Conservation (phyloP, 2,329 filamentous ascomycete genomes). For the Plectosphaerella cucumerina region DNA sequence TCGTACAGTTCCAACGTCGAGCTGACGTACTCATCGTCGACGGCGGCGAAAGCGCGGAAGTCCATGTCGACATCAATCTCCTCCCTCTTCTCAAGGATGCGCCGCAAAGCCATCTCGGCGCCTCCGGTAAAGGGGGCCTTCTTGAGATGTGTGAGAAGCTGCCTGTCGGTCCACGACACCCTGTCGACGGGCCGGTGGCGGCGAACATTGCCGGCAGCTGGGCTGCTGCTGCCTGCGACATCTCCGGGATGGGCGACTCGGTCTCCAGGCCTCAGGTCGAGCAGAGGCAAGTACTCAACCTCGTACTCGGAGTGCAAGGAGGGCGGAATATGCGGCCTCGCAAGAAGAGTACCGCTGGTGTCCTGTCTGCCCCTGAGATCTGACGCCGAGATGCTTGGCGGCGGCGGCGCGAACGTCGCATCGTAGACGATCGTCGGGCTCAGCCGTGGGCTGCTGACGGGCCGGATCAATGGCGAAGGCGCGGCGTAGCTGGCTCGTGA, state of each 20-base stretch:
- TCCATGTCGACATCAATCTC: conserved; percentile 26
- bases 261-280: conserved; percentile 3
- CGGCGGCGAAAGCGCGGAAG: conserved; percentile 28
- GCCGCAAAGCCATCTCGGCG: conserved; percentile 30
- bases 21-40: conserved; percentile 37
- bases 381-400: conserved; percentile 8
- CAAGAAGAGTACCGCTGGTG: neutral
- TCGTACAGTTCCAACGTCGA: conserved; percentile 57
- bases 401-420: conserved; percentile 3
- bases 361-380: neutral
- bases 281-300: conserved; percentile 12
- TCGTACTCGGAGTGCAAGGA: conserved; percentile 14
- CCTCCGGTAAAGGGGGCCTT: conserved; percentile 36
- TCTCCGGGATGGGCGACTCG: neutral
- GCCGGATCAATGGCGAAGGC: conserved; percentile 47
- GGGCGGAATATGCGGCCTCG: conserved; percentile 9
- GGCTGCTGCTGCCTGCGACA: neutral
- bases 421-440: conserved; percentile 6
- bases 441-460: conserved; percentile 6
- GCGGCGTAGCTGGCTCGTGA: conserved; percentile 15
- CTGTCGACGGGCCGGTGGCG: conserved; percentile 6
- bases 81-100: conserved; percentile 23
- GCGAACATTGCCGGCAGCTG: neutral
- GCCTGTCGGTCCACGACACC: conserved; percentile 26
- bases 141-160: conserved; percentile 36